Evolutionary conservation across 2,329 filamentous ascomycete species (phyloP).

Genomic region (Cladosporium sp.): DNA sequence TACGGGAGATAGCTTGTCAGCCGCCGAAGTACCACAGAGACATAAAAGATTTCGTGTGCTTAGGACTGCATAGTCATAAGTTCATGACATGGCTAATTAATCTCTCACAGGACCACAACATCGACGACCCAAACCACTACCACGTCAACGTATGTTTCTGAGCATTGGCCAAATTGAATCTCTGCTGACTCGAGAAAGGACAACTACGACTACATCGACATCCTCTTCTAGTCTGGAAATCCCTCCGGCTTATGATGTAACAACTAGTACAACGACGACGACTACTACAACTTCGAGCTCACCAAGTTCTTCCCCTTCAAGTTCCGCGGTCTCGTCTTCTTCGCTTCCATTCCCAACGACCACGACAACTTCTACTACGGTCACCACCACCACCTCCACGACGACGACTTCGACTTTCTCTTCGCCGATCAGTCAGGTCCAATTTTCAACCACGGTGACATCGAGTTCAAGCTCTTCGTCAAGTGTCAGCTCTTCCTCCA

Average conservation of each 20-base stretch:
- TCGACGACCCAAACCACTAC: background rate
- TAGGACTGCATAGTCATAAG: too few relatives aligned
- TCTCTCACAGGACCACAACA: background rate
- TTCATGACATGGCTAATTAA: background rate
- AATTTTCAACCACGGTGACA: background rate
- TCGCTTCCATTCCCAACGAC: background rate
- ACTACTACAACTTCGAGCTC: conserved; percentile 1
- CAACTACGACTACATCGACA: background rate
- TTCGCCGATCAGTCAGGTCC: background rate
- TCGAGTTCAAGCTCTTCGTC: background rate
- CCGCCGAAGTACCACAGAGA: background rate
- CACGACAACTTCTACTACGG: background rate
- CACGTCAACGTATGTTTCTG: background rate
- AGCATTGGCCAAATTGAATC: background rate
- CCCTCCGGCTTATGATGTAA: background rate
- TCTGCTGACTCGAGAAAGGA: background rate
- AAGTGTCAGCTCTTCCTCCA: background rate
- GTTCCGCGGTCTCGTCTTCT: background rate
- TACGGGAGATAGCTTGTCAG: background rate
- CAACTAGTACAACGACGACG: background rate
- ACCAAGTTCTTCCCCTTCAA: background rate
- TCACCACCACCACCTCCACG: background rate
- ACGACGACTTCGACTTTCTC: conserved; percentile 1
- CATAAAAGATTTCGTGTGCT: background rate
- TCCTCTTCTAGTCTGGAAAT: background rate